Conservation (phyloP, 2,329 filamentous ascomycete genomes). For the Ceratocystis ficicola region DNA sequence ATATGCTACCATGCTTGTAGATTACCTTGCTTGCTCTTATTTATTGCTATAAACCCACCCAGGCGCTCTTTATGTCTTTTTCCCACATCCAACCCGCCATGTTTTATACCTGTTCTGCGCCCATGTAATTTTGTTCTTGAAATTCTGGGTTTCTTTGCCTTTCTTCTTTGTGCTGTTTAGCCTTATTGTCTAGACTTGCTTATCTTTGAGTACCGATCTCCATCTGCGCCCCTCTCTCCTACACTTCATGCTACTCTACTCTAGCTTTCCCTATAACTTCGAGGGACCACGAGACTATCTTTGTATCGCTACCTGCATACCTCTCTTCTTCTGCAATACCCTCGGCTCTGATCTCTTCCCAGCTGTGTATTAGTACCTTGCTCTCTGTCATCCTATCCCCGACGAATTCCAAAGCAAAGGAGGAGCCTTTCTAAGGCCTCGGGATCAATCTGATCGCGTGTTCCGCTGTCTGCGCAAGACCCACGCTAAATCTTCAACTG, state of each 20-base stretch:
- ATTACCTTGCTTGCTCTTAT: not conserved
- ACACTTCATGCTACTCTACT: not conserved
- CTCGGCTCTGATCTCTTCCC: slow-evolving; percentile 1
- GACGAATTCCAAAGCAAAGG: not conserved
- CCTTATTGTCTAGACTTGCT: not conserved
- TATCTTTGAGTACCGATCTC: not conserved
- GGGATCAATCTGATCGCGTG: not conserved
- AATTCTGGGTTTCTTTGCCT: not conserved
- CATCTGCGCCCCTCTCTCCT: not conserved
- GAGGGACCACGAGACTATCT: not conserved
- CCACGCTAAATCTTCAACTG: not conserved
- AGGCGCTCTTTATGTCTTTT: not conserved
- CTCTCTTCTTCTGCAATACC: slow-evolving; percentile 8
- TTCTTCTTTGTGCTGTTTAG: not conserved
- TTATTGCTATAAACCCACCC: slow-evolving; percentile 6
- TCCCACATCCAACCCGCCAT: slow-evolving; percentile 13
- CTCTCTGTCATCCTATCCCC: slow-evolving; percentile 8
- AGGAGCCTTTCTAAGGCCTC: not conserved
- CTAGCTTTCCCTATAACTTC: not conserved
- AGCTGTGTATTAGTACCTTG: slow-evolving; percentile 1
- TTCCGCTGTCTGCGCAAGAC: not conserved
- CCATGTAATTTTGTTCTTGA: slow-evolving; percentile 5
- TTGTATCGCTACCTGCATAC: not conserved
- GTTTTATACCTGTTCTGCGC: slow-evolving; percentile 3
- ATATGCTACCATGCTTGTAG: not conserved